Percentiles rank a stretch among this genome's conserved stretches.
phyloP scores from a whole-genome alignment of 805 yeast genomes.

The Candida lessepsii region DNA sequence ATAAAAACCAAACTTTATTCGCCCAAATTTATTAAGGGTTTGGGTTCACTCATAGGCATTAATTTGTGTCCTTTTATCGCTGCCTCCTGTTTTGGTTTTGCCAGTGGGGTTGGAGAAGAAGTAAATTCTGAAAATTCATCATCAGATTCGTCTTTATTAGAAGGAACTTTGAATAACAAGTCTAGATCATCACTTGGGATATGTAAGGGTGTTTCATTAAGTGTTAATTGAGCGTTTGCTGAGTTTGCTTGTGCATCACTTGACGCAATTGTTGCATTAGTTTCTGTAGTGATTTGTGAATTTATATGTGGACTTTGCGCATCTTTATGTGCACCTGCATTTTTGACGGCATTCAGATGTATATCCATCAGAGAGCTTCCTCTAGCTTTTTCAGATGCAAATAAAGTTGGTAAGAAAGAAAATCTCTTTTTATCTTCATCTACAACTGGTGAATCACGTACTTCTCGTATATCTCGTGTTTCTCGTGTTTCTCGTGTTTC shows the following conservation, averaged over 20 bases:
- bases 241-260: no score
- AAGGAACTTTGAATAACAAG: constrained; percentile 10
- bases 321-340: no score
- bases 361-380: constrained; percentile 15
- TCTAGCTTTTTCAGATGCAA: constrained; percentile 16
- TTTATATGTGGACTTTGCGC: no score
- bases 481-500: constrained; percentile 12
- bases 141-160: constrained; percentile 6
- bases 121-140: constrained; percentile 26
- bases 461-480: no score
- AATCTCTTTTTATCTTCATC: constrained; percentile 3
- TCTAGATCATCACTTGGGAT: constrained; percentile 14
- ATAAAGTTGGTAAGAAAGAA: constrained; percentile 21
- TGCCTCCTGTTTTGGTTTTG: constrained; percentile 5
- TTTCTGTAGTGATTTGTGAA: no score
- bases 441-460: no score
- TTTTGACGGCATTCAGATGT: no score
- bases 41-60: constrained; percentile 16
- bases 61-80: constrained; percentile 11
- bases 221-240: no score
- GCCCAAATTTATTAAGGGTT: constrained; percentile 15
- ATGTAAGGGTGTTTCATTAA: background rate
- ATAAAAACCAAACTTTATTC: background rate
- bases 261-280: no score
- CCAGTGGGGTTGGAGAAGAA: constrained; percentile 16